Conservation (phyloP, 441 rosid genomes). For the Gossypium laxum region DNA sequence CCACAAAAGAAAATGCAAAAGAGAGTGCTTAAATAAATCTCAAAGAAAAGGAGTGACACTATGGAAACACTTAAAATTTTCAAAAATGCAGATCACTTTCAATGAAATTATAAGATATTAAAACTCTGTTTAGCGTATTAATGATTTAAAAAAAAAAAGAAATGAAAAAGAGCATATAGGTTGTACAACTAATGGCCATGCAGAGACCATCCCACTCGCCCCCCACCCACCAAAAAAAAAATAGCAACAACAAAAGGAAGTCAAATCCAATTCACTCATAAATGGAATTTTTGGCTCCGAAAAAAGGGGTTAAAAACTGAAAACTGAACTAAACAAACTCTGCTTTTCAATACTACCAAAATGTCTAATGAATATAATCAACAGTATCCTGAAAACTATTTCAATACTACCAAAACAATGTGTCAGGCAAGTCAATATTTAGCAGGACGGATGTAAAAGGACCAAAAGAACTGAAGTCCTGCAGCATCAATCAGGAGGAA, state of each 20-base stretch:
- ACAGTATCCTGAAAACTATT: constrained; percentile 21
- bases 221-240: not conserved
- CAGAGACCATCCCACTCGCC: not conserved
- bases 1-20: not conserved
- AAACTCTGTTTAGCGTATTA: not conserved
- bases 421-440: constrained; percentile 3
- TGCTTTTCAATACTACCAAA: constrained; percentile 24
- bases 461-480: constrained; percentile 16
- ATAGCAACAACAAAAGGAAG: not conserved
- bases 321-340: constrained; percentile 16
- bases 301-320: not conserved
- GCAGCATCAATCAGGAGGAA: constrained; percentile 14
- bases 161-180: too few species aligned
- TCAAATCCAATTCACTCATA: not conserved
- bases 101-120: not conserved
- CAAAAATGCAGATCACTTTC: not conserved
- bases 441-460: not conserved
- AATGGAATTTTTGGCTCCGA: not conserved
- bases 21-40: not conserved
- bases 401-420: constrained; percentile 18
- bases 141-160: too few species aligned
- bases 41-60: not conserved
- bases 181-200: not conserved
- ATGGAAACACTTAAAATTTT: too few species aligned
- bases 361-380: constrained; percentile 13